Evolutionary conservation across 2,329 filamentous ascomycete genomes (phyloP).

Genomic region (Fusarium redolens): DNA sequence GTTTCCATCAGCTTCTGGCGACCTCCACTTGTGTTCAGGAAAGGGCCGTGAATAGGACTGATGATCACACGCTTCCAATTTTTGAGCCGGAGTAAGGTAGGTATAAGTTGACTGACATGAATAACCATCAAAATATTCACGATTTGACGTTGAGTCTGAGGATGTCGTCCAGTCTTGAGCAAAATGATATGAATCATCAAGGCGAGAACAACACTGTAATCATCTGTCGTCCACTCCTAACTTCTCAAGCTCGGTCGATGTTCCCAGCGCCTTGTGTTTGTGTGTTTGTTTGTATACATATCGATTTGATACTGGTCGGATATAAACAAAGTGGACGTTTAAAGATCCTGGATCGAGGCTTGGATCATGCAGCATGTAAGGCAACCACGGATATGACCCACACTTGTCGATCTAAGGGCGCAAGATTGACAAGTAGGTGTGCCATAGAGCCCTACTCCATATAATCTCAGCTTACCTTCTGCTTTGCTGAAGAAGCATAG

Average conservation of each 20-base stretch:
- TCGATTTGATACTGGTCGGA: background rate
- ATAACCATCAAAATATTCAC: background rate
- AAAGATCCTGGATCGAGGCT: conserved; percentile 5
- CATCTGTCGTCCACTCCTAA: background rate
- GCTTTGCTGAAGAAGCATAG: background rate
- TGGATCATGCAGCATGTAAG: conserved; percentile 1
- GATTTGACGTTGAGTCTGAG: background rate
- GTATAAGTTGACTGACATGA: background rate
- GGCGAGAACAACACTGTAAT: background rate
- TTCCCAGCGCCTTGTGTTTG: background rate
- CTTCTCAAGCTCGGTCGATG: background rate
- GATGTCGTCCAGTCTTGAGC: background rate
- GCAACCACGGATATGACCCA: conserved; percentile 6
- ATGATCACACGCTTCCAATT: background rate
- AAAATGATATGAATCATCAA: background rate
- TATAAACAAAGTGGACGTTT: background rate
- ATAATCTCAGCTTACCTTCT: background rate
- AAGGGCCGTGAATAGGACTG: background rate
- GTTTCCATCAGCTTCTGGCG: background rate
- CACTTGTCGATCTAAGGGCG: conserved; percentile 41
- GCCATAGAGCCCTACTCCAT: no score
- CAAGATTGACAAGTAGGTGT: background rate
- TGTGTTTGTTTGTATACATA: background rate
- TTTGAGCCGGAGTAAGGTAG: background rate
- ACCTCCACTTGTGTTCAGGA: background rate